These are phyloP conservation scores for Bothriochloa decipiens DNA, from an alignment of 176 grass and related monocot genomes.

Conservation along the genomic window DNA sequence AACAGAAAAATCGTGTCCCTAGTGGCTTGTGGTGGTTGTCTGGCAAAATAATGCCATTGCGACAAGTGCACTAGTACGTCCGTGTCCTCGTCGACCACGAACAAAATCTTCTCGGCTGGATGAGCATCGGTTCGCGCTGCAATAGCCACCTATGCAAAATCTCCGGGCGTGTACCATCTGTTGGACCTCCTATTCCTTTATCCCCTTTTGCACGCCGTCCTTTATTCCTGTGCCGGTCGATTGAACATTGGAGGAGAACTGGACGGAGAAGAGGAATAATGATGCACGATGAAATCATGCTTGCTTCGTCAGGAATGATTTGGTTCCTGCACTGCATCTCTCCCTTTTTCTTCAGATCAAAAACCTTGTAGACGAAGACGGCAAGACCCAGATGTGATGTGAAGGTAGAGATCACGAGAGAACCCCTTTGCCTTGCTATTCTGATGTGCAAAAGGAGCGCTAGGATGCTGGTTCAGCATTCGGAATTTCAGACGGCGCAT, in stretches of 20 bases:
- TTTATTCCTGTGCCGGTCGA: not conserved
- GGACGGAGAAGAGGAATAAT: not conserved
- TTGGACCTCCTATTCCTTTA: not conserved
- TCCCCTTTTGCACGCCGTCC: not conserved
- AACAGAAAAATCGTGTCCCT: no score
- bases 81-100: not conserved
- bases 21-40: no score
- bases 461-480: not conserved
- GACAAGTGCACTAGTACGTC: conserved; percentile 6
- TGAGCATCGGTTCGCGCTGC: conserved; percentile 39
- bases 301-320: conserved; percentile 29
- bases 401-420: not conserved
- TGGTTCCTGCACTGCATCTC: conserved; percentile 22
- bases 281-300: not conserved
- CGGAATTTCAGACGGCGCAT: not conserved
- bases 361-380: not conserved
- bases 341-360: not conserved
- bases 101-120: conserved; percentile 37
- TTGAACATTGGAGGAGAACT: conserved; percentile 2
- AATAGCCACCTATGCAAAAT: no score
- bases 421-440: no score
- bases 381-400: not conserved
- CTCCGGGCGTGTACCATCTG: no score
- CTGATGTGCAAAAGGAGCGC: no score
- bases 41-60: no score